Conservation (phyloP, 768 basidiomycete genomes). For the Tylopilus plumbeoviolaceoides region DNA sequence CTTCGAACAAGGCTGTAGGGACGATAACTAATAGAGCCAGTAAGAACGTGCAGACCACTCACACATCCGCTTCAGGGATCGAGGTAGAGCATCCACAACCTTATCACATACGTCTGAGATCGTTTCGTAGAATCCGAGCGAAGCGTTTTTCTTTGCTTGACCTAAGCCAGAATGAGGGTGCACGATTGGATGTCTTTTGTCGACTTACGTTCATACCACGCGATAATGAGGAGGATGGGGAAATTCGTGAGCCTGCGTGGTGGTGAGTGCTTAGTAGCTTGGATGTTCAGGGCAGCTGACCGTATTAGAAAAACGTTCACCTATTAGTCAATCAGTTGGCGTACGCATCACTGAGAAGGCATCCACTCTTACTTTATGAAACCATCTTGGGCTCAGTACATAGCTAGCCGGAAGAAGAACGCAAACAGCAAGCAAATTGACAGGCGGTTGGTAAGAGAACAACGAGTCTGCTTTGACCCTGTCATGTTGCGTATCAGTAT, state of each 20-base stretch:
- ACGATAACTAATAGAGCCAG: background rate
- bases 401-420: constrained; percentile 87
- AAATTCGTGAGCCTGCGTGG: constrained; percentile 67
- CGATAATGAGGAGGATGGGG: constrained; percentile 75
- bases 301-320: constrained; percentile 88
- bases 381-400: constrained; percentile 90
- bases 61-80: constrained; percentile 73
- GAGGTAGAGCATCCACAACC: constrained; percentile 69
- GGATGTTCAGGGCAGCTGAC: constrained; percentile 30
- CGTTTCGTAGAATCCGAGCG: constrained; percentile 70
- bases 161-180: constrained; percentile 16
- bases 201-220: constrained; percentile 69
- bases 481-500: constrained; percentile 11
- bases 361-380: constrained; percentile 72
- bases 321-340: constrained; percentile 34
- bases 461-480: constrained; percentile 87
- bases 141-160: constrained; percentile 65
- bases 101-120: constrained; percentile 62
- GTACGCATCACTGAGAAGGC: constrained; percentile 2
- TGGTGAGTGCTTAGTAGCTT: background rate
- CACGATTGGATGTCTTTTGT: background rate
- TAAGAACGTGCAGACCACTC: constrained; percentile 26
- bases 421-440: constrained; percentile 84
- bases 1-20: constrained; percentile 71
- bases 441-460: constrained; percentile 91